Evolutionary conservation across 2,329 filamentous ascomycete genomes (phyloP), one percentile per base, ranked within the genome.

Genomic region (Aureobasidium lini): DNA sequence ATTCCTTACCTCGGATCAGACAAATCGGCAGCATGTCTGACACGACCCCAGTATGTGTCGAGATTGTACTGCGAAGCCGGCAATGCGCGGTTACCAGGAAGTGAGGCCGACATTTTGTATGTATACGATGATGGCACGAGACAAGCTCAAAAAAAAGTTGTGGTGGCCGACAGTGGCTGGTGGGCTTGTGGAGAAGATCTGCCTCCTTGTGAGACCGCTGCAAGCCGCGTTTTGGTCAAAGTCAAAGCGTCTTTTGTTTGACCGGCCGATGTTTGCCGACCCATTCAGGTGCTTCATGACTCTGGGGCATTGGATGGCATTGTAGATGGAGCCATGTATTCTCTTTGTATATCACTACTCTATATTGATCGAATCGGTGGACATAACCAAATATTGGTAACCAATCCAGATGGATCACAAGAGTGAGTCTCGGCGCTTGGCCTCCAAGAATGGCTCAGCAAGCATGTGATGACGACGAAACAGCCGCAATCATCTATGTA

Each of bases 21-120:
- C 68, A 99, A 85, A 68, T 92, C 86, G 62, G 89, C 87, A 16
- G 91, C 86, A 78, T 99, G 93, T 76, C 83, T 84, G 70, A 97
- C 94, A 61, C 94, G 86, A 65, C 94, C 94, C 89, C 89, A 94
- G 77, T 99, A 99, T 48, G 92, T 96, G 71, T 76, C 84, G 69
- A 99, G 81, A 72, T 99, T 90, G 82, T 95, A 93, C 75, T 91
- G 90, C 58, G 94, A 99, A 60, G 86, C 84, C 62, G 94, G 94
- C 64, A 96, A 81, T 74, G 96, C 90, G 73, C 93, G 88, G 66
- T 74, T 82, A 59, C 84, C 84, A 29, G 84, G 83, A 31, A 85
- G 72, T 29, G 84, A 84, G 48, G 82, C 77, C 43, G 84, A 84
- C 84, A 86, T 86, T 11, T 37, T 47, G 46, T 46, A 16, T 18